Base-by-base conservation (phyloP, 257 asterid genomes). In the Primulina tabacum region DNA sequence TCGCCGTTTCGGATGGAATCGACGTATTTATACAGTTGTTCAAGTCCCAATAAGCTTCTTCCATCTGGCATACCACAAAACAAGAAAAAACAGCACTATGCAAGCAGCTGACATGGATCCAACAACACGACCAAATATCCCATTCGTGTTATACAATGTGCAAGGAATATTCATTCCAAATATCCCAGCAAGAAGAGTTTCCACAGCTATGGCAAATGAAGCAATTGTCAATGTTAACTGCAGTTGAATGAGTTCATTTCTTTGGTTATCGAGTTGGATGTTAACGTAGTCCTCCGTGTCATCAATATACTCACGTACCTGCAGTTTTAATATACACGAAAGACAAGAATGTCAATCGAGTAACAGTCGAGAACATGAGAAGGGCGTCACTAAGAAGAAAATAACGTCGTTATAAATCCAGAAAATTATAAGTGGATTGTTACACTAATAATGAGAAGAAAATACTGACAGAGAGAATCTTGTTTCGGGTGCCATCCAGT, bases 401-500 rank as follows among this genome's bases (percentile, higher is more conserved):
- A 38, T 8, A 8, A 38, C 4, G 16, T 10, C 16, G 50, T 8
- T 0, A 38, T 7, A 67, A 8, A 55, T 38, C 38, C 2, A 63
- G 52, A 30, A 40, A 26, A 30, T 28, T 5, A 57, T 40, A 62
- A 16, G 6, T 37, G n/a, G 34, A 17, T 26, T 0, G 11, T 17
- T 40, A 32, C 28, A 67, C 17, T 47, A 63, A 9, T 20, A 14
- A 20, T 28, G 60, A 37, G 33, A 59, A 68, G 62, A 21, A 70
- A 43, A 38, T 57, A 83, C 97, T 88, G 67, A 91, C 99, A n/a
- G 98, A 94, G 6, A 94, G 80, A 75, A 94, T 94, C 80, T 94
- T 94, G 86, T 94, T 94, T 52, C 98, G 98, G 60, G 90, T 94
- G 67, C 98, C 98, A 79, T 91, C 99, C 81, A 94, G 73, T 80